Evolutionary conservation across 768 basidiomycete genomes (phyloP).

Genomic region (Stropharia rugosoannulata): DNA sequence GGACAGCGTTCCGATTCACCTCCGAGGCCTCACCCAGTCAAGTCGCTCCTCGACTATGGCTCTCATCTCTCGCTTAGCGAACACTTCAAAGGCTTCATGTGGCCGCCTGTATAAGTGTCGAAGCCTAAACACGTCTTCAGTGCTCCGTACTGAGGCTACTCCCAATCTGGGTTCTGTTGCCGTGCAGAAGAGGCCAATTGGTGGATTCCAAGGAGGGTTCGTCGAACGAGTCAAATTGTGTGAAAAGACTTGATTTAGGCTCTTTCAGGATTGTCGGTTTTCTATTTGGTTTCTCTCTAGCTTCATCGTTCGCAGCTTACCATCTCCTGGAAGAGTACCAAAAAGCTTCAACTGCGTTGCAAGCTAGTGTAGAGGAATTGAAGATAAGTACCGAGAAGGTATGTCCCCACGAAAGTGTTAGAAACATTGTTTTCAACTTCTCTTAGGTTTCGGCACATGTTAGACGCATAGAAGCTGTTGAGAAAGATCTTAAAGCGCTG

Average conservation of each 20-base stretch:
- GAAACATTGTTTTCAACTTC: neutral
- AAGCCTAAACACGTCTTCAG: slow-evolving; percentile 41
- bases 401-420: neutral
- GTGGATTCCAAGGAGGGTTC: slow-evolving; percentile 68
- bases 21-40: neutral
- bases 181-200: slow-evolving; percentile 71
- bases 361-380: slow-evolving; percentile 85
- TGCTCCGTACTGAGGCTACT: slow-evolving; percentile 40
- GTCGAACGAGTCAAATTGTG: slow-evolving; percentile 13
- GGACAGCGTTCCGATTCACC: no score
- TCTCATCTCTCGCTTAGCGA: slow-evolving; percentile 12
- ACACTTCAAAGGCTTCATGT: slow-evolving; percentile 6
- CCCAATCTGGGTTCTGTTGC: slow-evolving; percentile 56
- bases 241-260: slow-evolving; percentile 5
- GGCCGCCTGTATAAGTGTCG: slow-evolving; percentile 22
- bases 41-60: slow-evolving; percentile 8
- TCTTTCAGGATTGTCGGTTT: slow-evolving; percentile 72
- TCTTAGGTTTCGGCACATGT: slow-evolving; percentile 80
- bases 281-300: slow-evolving; percentile 87
- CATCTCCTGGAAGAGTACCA: slow-evolving; percentile 91
- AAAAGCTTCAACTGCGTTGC: slow-evolving; percentile 80
- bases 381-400: slow-evolving; percentile 84
- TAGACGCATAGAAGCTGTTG: slow-evolving; percentile 79
- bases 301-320: slow-evolving; percentile 84
- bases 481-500: slow-evolving; percentile 84